Evolutionary conservation across 2,329 filamentous ascomycete genomes (phyloP).

Genomic region (Coniella lustricola): DNA sequence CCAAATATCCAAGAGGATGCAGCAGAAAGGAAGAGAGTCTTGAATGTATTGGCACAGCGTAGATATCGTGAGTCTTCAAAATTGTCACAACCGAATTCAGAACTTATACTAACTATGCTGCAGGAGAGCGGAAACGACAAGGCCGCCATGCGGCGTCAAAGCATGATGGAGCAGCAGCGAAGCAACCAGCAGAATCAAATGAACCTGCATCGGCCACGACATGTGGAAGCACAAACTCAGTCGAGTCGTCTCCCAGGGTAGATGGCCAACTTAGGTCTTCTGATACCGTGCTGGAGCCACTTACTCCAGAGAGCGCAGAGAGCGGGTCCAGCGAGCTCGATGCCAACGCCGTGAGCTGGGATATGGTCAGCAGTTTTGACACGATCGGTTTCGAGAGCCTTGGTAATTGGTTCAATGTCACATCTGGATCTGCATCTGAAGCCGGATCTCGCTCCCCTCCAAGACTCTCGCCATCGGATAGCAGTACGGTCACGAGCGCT

Average conservation of each 20-base stretch:
- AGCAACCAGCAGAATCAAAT: neutral
- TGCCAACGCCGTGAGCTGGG: neutral
- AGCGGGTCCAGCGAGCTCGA: neutral
- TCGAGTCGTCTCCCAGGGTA: neutral
- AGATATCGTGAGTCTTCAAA: constrained; percentile 37
- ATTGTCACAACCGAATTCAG: neutral
- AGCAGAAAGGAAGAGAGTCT: constrained; percentile 43
- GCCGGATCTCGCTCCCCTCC: too few relatives aligned
- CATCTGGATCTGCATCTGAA: neutral
- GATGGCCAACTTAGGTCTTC: neutral
- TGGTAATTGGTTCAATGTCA: too few relatives aligned
- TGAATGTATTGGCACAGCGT: constrained; percentile 48
- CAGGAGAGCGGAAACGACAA: constrained; percentile 25
- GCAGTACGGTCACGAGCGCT: neutral
- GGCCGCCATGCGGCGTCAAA: neutral
- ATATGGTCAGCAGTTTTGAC: neutral
- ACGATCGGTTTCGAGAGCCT: neutral
- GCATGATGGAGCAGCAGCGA: neutral
- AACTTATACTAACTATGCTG: neutral
- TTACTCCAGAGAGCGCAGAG: neutral
- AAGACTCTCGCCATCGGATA: neutral
- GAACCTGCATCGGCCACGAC: neutral
- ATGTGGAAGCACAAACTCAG: too few relatives aligned
- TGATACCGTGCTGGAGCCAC: neutral
- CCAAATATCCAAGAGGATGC: constrained; percentile 45